Evolutionary conservation across 2,329 filamentous ascomycete genomes (phyloP), one percentile per base, ranked within the genome.

Genomic region (Cladobotryum protrusum): DNA sequence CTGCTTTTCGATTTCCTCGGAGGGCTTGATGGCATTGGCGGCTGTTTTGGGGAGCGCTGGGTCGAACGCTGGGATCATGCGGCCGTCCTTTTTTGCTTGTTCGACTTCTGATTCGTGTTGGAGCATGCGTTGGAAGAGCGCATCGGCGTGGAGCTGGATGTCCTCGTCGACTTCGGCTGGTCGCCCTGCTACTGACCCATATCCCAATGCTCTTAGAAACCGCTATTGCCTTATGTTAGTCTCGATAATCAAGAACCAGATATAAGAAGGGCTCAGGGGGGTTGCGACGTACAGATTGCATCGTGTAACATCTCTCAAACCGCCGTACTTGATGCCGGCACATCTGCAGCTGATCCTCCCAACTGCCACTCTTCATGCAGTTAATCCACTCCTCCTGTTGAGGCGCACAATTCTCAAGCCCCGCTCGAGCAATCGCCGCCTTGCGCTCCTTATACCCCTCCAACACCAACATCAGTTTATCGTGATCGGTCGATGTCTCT

Each of bases 121-220:
- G 35, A 95, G 69, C 84, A 97, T 89, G 59, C 86, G 82, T 61
- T 92, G 87, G 68, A 90, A 99, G 37, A 99, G 76, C 55, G 81
- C 82, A 71, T 99, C 93, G 52, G 92, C 92, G 67, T 96, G 91
- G 85, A 97, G 89, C 69, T 97, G 93, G 54, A 99, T 89, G 58
- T 86, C 81, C 66, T 96, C 91, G 60, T 96, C 87, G 46, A 87
- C 78, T 29, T 83, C 77, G 0, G 77, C 71, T 8, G 84, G 73
- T 18, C 83, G 79, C 41, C 86, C 79, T 54, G 81, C 73, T 20
- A 81, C 81, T 7, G 82, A 80, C 33, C 95, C 78, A 65, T 96
- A 97, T 4, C 93, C 93, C 15, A 99, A 72, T 1, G 91, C 90
- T 68, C 92, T 90, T 24, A 99, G 72, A 59, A 99, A 91, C 67